Evolutionary conservation across 345 rosid genomes (phyloP), one percentile per base, ranked within the genome.

Genomic region (Isatis tinctoria): DNA sequence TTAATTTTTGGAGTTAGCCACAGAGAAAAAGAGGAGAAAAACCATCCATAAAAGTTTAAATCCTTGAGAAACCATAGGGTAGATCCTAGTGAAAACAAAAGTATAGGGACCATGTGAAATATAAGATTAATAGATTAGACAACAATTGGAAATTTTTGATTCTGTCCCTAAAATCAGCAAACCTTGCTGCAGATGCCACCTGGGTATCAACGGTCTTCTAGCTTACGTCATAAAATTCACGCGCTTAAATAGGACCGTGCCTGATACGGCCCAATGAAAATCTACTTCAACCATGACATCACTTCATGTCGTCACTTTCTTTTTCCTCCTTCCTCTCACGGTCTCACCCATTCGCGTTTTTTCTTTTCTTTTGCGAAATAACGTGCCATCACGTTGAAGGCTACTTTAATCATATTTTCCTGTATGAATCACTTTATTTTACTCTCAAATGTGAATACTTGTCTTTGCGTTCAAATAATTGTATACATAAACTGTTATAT

Each of bases 371-470:
- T 20, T 26, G 45, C 48, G 37, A 48, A 60, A 14, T 28, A 30
- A 36, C 70, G 77, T 54, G 77, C 70, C 10, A 53, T 10, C 70
- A 73, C 77, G 77, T 73, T 73, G 65, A 64, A 73, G 6, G 20
- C 26, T 20, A 33, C 8, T 57, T 32, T 52, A 52, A 11, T 51
- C 32, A 51, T 49, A 20, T 49, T 10, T 49, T 10, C 28, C 2
- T 18, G 13, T 48, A 49, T 49, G 30, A 24, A 10, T 48, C 1
- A 26, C 17, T 26, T 37, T 13, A 22, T 22, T 20, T 59, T 33
- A 58, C 10, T 30, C 26, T 0, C 4, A 47, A 18, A 44, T 18
- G 18, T 18, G 26, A 10, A 20, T 20, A 1, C 12, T 16, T 36
- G 20, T 22, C 11, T 16, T 59, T 59, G 60, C 8, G 27, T 70